Conservation (phyloP, 176 grass and related monocot species). For the Coix lacrymajobi region DNA sequence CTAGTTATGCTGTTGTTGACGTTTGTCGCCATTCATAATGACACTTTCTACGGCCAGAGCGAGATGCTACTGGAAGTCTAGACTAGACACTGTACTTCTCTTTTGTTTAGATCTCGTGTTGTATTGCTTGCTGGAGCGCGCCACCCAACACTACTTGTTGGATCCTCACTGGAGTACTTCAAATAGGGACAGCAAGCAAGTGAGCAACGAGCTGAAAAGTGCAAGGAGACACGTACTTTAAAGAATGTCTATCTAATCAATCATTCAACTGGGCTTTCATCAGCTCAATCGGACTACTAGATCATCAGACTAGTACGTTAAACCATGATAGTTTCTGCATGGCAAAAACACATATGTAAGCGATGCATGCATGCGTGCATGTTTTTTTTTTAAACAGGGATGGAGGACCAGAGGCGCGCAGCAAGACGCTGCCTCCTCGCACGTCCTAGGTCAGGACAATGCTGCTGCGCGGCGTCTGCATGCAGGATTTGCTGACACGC, state of each 20-base stretch:
- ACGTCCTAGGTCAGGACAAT: background rate
- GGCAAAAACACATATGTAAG: background rate
- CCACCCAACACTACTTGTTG: no score
- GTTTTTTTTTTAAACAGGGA: constrained; percentile 16
- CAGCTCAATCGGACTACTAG: background rate
- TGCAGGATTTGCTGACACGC: background rate
- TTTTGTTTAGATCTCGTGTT: no score
- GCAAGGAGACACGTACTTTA: background rate
- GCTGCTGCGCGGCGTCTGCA: background rate
- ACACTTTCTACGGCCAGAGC: no score
- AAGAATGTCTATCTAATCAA: background rate
- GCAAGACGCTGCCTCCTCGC: constrained; percentile 15
- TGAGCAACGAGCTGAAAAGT: no score
- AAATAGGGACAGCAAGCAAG: no score
- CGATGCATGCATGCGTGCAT: background rate
- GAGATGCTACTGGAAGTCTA: no score
- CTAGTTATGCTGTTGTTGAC: no score
- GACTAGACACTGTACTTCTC: no score
- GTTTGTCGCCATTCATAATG: no score
- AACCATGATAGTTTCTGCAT: background rate
- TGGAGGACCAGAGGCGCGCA: constrained; percentile 23
- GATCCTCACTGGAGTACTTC: no score
- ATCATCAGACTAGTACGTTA: no score
- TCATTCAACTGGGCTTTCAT: background rate
- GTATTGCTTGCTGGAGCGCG: no score